Conservation (phyloP, 2,329 filamentous ascomycete species). For the Alternaria burnsii region DNA sequence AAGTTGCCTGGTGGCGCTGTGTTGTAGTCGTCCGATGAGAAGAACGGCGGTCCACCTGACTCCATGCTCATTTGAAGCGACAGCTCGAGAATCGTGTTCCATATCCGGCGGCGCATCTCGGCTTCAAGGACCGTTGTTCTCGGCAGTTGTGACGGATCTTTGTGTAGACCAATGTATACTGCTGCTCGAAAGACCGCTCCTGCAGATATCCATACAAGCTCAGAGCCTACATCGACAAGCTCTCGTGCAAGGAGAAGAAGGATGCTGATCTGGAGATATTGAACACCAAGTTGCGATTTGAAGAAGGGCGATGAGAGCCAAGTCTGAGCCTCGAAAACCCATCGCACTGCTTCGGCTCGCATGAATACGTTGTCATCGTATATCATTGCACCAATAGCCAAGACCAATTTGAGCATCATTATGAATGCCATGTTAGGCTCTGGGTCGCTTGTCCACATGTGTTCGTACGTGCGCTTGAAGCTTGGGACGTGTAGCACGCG, state of each 20-base stretch:
- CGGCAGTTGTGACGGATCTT: conserved; percentile 49
- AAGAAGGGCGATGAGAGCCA: conserved; percentile 64
- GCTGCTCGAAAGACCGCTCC: conserved; percentile 52
- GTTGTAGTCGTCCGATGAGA: conserved; percentile 49
- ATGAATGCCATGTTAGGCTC: conserved; percentile 57
- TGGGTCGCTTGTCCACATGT: conserved; percentile 55
- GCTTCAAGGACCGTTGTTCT: conserved; percentile 28
- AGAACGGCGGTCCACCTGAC: conserved; percentile 47
- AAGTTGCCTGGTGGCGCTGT: conserved; percentile 51
- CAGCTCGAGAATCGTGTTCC: conserved; percentile 50
- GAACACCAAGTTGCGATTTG: conserved; percentile 61
- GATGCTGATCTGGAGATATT: conserved; percentile 59
- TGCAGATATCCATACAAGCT: conserved; percentile 50
- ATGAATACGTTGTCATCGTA: conserved; percentile 63
- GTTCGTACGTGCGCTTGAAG: conserved; percentile 61
- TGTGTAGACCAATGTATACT: conserved; percentile 53
- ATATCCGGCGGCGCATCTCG: conserved; percentile 45
- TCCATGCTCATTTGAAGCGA: conserved; percentile 49
- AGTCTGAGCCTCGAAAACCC: conserved; percentile 66
- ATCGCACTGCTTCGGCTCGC: conserved; percentile 60
- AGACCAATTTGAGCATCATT: conserved; percentile 65
- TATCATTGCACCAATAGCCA: conserved; percentile 64
- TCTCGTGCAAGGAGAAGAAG: conserved; percentile 53
- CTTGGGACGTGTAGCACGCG: conserved; percentile 63
- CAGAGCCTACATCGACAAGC: conserved; percentile 44